Conservation (phyloP, 2,329 filamentous ascomycete species). For the Fusarium sp. region DNA sequence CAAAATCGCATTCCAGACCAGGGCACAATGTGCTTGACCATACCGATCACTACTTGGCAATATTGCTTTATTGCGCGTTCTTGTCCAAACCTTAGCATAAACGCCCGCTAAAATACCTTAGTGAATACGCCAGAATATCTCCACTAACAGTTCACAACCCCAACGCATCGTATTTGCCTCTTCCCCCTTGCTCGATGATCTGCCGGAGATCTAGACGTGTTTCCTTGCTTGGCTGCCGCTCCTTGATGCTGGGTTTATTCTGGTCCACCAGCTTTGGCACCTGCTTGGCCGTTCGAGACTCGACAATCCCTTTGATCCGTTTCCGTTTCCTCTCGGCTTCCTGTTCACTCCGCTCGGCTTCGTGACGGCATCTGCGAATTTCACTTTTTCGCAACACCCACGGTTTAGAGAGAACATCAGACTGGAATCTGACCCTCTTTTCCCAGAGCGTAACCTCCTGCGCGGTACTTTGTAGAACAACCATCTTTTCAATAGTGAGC, state of each 20-base stretch:
- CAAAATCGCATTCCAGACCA: constrained; percentile 45
- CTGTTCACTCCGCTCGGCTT: constrained; percentile 57
- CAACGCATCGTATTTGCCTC: constrained; percentile 54
- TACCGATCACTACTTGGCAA: constrained; percentile 27
- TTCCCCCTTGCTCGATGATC: constrained; percentile 49
- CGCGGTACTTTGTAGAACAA: constrained; percentile 64
- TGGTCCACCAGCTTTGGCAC: constrained; percentile 19
- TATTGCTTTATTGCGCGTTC: constrained; percentile 26
- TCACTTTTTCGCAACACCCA: constrained; percentile 68
- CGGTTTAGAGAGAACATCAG: constrained; percentile 63
- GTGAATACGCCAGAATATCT: constrained; percentile 14
- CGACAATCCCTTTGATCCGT: constrained; percentile 40
- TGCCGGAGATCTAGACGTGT: constrained; percentile 44
- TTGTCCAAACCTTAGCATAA: constrained; percentile 30
- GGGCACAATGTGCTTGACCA: constrained; percentile 26
- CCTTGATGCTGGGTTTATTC: constrained; percentile 12
- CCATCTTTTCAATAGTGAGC: constrained; percentile 66
- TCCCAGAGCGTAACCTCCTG: constrained; percentile 72
- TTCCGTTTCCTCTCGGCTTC: constrained; percentile 47
- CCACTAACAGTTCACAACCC: constrained; percentile 50
- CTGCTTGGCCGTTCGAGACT: constrained; percentile 19
- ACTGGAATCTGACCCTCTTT: constrained; percentile 64
- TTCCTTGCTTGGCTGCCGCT: constrained; percentile 33
- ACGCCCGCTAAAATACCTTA: constrained; percentile 35
- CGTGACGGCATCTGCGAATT: constrained; percentile 64